These are phyloP conservation scores for Stenocarpella maydis DNA, from an alignment of 2,329 filamentous ascomycete genomes.

Conservation along the genomic window DNA sequence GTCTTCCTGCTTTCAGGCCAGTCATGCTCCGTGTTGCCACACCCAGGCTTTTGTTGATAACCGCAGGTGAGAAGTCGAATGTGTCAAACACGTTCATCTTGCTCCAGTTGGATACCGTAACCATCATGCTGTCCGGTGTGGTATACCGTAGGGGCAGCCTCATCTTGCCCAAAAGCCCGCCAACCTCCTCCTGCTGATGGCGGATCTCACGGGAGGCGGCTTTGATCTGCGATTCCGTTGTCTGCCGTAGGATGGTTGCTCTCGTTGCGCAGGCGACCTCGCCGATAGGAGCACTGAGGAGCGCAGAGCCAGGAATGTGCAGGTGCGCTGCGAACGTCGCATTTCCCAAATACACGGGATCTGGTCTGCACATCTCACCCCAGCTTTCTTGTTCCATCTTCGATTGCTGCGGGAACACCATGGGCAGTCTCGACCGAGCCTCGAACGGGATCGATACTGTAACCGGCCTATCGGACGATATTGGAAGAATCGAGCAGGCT, in stretches of 20 bases:
- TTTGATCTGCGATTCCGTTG: slow-evolving; percentile 6
- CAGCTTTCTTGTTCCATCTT: neutral
- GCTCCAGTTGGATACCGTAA: slow-evolving; percentile 9
- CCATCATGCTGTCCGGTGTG: slow-evolving; percentile 13
- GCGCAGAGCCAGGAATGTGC: slow-evolving; percentile 2
- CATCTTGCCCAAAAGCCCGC: neutral
- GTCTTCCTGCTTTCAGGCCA: slow-evolving; percentile 4
- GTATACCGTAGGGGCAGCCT: slow-evolving; percentile 9
- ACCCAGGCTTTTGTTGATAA: neutral
- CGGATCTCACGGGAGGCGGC: slow-evolving; percentile 8
- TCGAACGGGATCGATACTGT: slow-evolving; percentile 3
- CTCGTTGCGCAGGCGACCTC: neutral
- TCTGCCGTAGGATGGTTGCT: neutral
- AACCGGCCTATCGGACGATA: neutral
- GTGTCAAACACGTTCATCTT: slow-evolving; percentile 2
- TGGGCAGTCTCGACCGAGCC: neutral
- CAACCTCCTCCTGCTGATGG: neutral
- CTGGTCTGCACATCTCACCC: neutral
- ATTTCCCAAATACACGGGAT: neutral
- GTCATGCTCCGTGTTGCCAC: neutral
- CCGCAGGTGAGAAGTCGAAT: slow-evolving; percentile 12
- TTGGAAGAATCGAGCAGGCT: slow-evolving; percentile 4
- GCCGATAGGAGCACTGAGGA: neutral
- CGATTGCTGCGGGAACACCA: neutral
- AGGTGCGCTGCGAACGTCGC: slow-evolving; percentile 8